Evolutionary conservation across 805 yeast species (phyloP), one percentile per base, ranked within the genome.

Genomic region (Osmozyma mogii): DNA sequence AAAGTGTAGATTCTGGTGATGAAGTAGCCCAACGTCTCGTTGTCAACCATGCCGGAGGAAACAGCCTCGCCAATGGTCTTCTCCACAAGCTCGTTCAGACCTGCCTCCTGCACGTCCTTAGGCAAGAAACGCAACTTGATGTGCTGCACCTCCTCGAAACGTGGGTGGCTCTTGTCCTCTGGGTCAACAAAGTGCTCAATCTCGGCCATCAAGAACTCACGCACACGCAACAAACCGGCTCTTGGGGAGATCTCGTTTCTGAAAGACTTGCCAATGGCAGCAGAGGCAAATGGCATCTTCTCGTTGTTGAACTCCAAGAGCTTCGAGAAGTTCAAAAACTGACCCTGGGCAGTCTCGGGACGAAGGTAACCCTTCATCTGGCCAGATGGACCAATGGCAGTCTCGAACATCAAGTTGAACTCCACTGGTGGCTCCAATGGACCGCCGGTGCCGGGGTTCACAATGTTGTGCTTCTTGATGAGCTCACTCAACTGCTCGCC

Each of bases 291-390:
- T 35, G 99, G 99, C 89, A 94, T 88, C 60, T 78, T 83, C 60
- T 81, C 78, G 66, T 92, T 92, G 75, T 92, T 92, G 70, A 78
- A 84, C 52, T 92, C 98, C 49, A 85, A 74, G 50, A 92, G 71
- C 63, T 89, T 94, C 68, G 76, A 75, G 66, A 92, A 92, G 72
- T 92, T 92, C 54, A 92, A 71, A 59, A 92, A 92, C 67, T 92
- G 98, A 52, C 99, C 99, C 70, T 92, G 99, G 15, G 99, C 99
- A 41, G 99, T 92, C 68, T 92, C 99, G 38, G 99, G 99, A 63
- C 99, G 79, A 54, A 92, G 65, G 64, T 74, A 92, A 44, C 98
- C 98, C 68, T 84, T 88, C 57, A 88, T 65, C 56, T 80, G 85
- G 51, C 98, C 98, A 31, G 96, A 84, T 38, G 99, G 98, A 32